A percentile compares a stretch with the other conserved stretches of the same genome.
phyloP scores from a whole-genome alignment of 495 filamentous ascomycete species.

The Penicillium chermesinum region DNA sequence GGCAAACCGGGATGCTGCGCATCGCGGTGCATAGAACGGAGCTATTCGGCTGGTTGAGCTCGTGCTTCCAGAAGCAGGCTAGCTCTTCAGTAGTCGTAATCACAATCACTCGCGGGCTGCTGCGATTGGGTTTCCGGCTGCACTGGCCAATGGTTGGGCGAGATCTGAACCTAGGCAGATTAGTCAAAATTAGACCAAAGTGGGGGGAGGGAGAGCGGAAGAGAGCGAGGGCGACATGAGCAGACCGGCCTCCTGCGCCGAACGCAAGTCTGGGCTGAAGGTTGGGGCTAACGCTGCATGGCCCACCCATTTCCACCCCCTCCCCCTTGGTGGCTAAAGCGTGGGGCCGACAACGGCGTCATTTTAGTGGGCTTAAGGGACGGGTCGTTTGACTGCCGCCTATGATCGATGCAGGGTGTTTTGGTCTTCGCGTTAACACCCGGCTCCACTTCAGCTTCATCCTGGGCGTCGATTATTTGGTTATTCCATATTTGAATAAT shows the following conservation, averaged over 20 bases:
- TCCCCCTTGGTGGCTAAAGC: too few relatives aligned
- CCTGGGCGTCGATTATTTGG: not conserved
- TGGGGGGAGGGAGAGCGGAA: too few relatives aligned
- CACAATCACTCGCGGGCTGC: conserved; percentile 8
- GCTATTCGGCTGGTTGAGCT: too few relatives aligned
- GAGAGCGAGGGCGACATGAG: too few relatives aligned
- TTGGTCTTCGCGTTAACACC: conserved; percentile 20
- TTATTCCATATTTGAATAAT: too few relatives aligned
- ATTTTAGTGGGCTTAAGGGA: conserved; percentile 7
- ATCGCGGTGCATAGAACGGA: conserved; percentile 3
- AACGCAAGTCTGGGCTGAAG: conserved; percentile 20
- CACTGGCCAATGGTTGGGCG: not conserved
- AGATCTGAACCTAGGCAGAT: too few relatives aligned
- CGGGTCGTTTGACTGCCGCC: conserved; percentile 19
- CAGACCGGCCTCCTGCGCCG: too few relatives aligned
- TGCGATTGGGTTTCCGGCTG: not conserved
- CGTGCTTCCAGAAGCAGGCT: conserved; percentile 26
- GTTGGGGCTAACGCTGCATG: conserved; percentile 24
- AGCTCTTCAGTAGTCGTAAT: conserved; percentile 16
- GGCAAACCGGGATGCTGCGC: conserved; percentile 4
- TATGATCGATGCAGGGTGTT: conserved; percentile 39
- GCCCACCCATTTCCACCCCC: conserved; percentile 6
- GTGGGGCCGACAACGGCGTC: conserved; percentile 19
- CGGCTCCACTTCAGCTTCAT: conserved; percentile 6
- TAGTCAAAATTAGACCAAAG: too few relatives aligned